Evolutionary conservation across 2,329 filamentous ascomycete species (phyloP), one percentile per base, ranked within the genome.

Genomic region (Paecilomyces dactylethromorphus): DNA sequence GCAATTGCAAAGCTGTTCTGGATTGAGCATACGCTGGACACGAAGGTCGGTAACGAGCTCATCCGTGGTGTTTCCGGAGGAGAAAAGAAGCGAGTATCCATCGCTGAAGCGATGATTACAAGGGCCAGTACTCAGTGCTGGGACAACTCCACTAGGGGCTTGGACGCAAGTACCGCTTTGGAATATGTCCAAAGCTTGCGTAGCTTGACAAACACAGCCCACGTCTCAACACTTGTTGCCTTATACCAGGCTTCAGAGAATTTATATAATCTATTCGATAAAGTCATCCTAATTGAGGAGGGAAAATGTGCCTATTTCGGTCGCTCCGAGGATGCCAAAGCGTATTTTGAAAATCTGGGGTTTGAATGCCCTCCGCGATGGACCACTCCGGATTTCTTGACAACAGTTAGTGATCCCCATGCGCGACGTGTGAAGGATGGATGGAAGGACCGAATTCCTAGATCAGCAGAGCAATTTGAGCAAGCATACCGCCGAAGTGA

Each of bases 41-140:
- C 89, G 6, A 88, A 87, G 65, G 87, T 92, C 12, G 90, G 90
- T 7, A 86, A 91, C 60, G 87, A 91, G 64, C 85, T 88, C 51
- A 81, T 92, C 11, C 84, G 88, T 1, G 90, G 90, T 54, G 83
- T 90, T 0, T 87, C 83, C 7, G 88, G 87, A 26, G 87, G 88
- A 39, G 87, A 90, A 70, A 80, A 87, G 58, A 92, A 94, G 76
- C 86, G 91, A 70, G 90, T 95, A 4, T 89, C 86, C 52, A 91
- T 94, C 61, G 89, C 88, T 1, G 90, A 94, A 73, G 90, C 90
- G 64, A 82, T 88, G 60, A 78, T 92, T 11, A 87, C 87, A 15
- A 76, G 76, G n/a, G 83, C 84, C 1, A 85, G 81, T 50, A 78
- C 84, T 1, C 87, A 90, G 69, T 88, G 86, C 60, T 94, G 90